phyloP scores from a whole-genome alignment of 805 yeast species.

The Hanseniaspora hatyaiensis region DNA sequence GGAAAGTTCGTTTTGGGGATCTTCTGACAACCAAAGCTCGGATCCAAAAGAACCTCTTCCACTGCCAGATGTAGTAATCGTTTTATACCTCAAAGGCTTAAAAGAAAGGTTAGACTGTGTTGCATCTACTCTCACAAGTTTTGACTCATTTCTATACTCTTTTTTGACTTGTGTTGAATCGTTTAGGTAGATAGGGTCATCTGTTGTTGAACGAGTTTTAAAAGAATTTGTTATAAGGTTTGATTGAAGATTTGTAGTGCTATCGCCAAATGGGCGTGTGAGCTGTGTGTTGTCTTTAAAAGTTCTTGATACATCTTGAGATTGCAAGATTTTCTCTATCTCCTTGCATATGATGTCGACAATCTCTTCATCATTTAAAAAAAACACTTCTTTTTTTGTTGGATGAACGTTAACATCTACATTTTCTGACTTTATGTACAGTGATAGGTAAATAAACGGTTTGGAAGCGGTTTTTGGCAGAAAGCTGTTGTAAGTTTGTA shows the following conservation, averaged over 20 bases:
- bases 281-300: conserved; percentile 49
- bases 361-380: conserved; percentile 77
- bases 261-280: conserved; percentile 20
- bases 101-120: conserved; percentile 16
- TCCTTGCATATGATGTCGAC: conserved; percentile 44
- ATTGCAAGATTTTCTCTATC: conserved; percentile 41
- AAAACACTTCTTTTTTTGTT: conserved; percentile 82
- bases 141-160: conserved; percentile 27
- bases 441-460: conserved; percentile 65
- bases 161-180: conserved; percentile 17
- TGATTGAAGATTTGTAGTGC: background rate
- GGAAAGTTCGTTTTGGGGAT: background rate
- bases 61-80: background rate
- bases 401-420: conserved; percentile 95
- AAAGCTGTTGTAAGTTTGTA: conserved; percentile 48
- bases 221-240: conserved; percentile 1
- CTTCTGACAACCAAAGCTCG: background rate
- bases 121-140: conserved; percentile 29
- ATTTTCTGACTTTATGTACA: conserved; percentile 54
- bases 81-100: conserved; percentile 2
- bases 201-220: background rate
- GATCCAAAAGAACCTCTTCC: background rate
- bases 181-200: background rate
- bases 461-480: conserved; percentile 61
- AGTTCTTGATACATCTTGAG: conserved; percentile 54